A percentile compares a stretch with the other conserved stretches of the same genome.
phyloP scores from a whole-genome alignment of 1,284 basidiomycete genomes.

The Ustilago vetiveriae region DNA sequence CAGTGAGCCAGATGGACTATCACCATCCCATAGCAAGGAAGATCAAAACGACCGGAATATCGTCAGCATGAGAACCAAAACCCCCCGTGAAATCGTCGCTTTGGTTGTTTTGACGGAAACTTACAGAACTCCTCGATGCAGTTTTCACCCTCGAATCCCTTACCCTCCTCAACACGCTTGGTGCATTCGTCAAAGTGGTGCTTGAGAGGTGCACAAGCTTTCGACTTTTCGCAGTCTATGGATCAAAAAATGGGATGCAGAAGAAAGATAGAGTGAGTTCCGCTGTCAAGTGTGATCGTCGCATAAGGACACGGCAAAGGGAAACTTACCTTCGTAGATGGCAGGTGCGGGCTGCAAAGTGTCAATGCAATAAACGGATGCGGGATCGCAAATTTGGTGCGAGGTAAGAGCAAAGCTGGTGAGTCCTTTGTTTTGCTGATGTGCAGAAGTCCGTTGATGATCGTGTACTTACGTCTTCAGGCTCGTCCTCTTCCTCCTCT shows the following conservation, averaged over 20 bases:
- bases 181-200: constrained; percentile 67
- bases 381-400: no score
- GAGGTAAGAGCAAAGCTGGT: neutral
- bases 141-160: constrained; percentile 65
- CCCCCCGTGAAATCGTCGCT: no score
- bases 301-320: no score
- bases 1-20: constrained; percentile 64
- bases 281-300: neutral
- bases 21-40: no score
- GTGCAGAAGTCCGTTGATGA: neutral
- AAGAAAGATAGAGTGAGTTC: no score
- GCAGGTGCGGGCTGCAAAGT: constrained; percentile 43
- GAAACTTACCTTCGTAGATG: constrained; percentile 58
- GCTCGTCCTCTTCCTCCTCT: constrained; percentile 52
- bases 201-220: constrained; percentile 59
- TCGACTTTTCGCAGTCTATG: constrained; percentile 65
- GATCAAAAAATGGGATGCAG: neutral
- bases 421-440: neutral
- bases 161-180: constrained; percentile 62
- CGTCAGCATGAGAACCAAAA: no score
- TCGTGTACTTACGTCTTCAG: constrained; percentile 62
- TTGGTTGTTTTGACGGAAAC: constrained; percentile 26
- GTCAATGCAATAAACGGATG: neutral
- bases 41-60: no score
- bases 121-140: constrained; percentile 67